Evolutionary conservation across 148 eudicot genomes (phyloP), one percentile per base, ranked within the genome.

Genomic region (Simmondsia chinensis): DNA sequence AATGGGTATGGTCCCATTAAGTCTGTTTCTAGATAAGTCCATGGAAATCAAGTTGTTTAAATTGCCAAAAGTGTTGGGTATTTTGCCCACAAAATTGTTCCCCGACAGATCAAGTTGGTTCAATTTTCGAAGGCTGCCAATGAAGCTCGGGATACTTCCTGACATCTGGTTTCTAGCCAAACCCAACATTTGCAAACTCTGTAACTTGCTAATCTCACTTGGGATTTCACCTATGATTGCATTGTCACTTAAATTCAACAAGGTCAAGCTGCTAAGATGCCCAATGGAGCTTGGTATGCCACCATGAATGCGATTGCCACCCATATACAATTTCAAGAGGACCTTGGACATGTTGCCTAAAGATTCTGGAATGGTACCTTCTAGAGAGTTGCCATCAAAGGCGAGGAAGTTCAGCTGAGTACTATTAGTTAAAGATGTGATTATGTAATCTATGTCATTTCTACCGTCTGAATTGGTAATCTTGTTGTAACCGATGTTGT

Each of bases 341-440:
- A 40, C 52, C 60, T 59, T 73, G 1, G 80, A 76, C 23, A 70
- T 52, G 32, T 73, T 69, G 29, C 73, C 79, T 55, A 73, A 57
- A 30, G 75, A 63, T 2, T 67, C 64, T 0, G 84, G 80, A 31
- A 77, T 63, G 5, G 22, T 26, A 14, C 79, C 80, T 22, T 66
- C 66, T 36, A 77, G 28, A 20, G 30, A 39, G 54, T 77, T 77
- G 15, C 29, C 51, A 28, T 64, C 71, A 6, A 78, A 34, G 22
- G 63, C 63, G 4, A 78, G 74, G 34, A 56, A 66, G 20, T 63
- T 30, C 9, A 78, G 65, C 10, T 26, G 28, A 13, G 69, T 70
- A 43, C 71, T 56, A 31, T 78, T 78, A 2, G 59, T 20, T 13
- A 73, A 52, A 11, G 46, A 61, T 8, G 46, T n/a, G n/a, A n/a